Conservation (phyloP, 2,329 filamentous ascomycete genomes). For the Sphaceloma murrayae region DNA sequence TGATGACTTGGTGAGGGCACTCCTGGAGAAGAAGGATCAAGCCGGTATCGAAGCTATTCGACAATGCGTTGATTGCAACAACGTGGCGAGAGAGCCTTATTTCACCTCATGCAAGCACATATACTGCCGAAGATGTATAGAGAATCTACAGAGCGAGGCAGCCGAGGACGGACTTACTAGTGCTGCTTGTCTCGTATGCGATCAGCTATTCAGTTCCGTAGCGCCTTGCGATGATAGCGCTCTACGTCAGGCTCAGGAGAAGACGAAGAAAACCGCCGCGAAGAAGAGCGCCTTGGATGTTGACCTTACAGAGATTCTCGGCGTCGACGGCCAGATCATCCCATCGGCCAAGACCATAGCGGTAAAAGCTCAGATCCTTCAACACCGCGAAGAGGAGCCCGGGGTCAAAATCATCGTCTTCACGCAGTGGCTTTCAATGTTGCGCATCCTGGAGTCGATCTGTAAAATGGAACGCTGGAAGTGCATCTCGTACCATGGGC, state of each 20-base stretch:
- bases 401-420: conserved; percentile 51
- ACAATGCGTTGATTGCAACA: conserved; percentile 36
- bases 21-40: conserved; percentile 36
- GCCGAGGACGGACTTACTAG: conserved; percentile 16
- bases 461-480: conserved; percentile 43
- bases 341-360: conserved; percentile 40
- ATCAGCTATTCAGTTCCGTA: conserved; percentile 22
- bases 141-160: conserved; percentile 24
- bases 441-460: conserved; percentile 42
- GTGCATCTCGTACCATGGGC: conserved; percentile 41
- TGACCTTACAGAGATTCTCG: conserved; percentile 31
- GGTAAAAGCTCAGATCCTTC: conserved; percentile 37
- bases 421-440: conserved; percentile 48
- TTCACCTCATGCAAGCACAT: conserved; percentile 48
- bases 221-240: conserved; percentile 22
- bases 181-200: conserved; percentile 29
- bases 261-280: conserved; percentile 21
- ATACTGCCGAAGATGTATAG: conserved; percentile 44
- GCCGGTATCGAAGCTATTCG: conserved; percentile 27
- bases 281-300: conserved; percentile 18
- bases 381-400: conserved; percentile 37
- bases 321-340: conserved; percentile 30
- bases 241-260: conserved; percentile 16
- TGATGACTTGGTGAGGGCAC: conserved; percentile 21
- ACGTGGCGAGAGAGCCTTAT: conserved; percentile 31